Percentiles rank a stretch among this genome's conserved stretches.
Conservation (phyloP, 2,329 filamentous ascomycete genomes). For the Aspergillus calidoustus region DNA sequence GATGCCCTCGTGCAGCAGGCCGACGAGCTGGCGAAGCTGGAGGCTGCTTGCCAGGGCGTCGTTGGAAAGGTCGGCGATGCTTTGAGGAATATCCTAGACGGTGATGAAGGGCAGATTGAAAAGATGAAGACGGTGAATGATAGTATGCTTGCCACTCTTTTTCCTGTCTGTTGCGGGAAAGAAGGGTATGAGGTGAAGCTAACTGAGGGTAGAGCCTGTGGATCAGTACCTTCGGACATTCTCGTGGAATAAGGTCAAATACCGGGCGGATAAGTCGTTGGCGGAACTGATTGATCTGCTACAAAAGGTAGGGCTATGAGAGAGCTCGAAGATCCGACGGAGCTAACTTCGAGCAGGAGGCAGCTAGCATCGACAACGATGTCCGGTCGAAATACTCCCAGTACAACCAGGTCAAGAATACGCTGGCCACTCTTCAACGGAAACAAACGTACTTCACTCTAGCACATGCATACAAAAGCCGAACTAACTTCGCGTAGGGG, state of each 20-base stretch:
- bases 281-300: conserved; percentile 83
- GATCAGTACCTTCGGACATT: conserved; percentile 90
- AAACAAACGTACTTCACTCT: conserved; percentile 72
- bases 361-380: conserved; percentile 90
- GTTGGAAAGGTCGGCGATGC: conserved; percentile 89
- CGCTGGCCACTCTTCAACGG: conserved; percentile 77
- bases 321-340: not conserved
- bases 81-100: conserved; percentile 78
- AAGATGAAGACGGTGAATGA: conserved; percentile 94
- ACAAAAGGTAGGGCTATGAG: conserved; percentile 68
- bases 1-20: conserved; percentile 95
- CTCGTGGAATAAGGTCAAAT: conserved; percentile 97
- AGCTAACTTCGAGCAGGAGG: conserved; percentile 64
- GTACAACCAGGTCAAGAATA: conserved; percentile 90
- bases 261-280: conserved; percentile 88
- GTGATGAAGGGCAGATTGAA: conserved; percentile 78
- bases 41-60: conserved; percentile 76
- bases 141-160: conserved; percentile 61
- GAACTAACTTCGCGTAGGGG: conserved; percentile 59
- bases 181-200: conserved; percentile 13
- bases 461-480: not conserved
- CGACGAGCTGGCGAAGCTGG: conserved; percentile 90
- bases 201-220: conserved; percentile 73
- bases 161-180: not conserved
- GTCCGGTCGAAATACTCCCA: conserved; percentile 93